Evolutionary conservation across 1,284 basidiomycete species (phyloP).

Genomic region (Ustilago cynodontis): DNA sequence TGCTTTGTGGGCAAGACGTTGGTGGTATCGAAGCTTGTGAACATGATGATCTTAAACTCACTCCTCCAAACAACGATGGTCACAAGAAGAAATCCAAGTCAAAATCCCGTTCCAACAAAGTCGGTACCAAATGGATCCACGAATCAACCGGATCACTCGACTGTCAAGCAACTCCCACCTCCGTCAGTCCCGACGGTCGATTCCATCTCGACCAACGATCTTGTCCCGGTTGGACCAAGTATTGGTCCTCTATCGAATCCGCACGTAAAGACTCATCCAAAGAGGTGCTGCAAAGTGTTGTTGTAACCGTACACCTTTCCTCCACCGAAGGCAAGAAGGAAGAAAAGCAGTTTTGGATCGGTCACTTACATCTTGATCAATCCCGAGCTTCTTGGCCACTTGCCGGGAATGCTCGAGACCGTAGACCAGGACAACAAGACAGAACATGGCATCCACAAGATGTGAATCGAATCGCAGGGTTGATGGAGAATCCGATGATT

Average conservation of each 20-base stretch:
- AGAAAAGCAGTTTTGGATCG: slow-evolving; percentile 56
- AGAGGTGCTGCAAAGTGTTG: slow-evolving; percentile 43
- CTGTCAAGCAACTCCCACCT: slow-evolving; percentile 23
- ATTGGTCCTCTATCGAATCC: slow-evolving; percentile 28
- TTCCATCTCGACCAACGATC: slow-evolving; percentile 37
- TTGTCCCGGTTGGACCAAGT: slow-evolving; percentile 45
- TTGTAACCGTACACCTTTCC: slow-evolving; percentile 32
- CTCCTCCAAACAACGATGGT: background rate
- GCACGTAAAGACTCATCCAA: slow-evolving; percentile 8
- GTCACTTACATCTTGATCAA: slow-evolving; percentile 40
- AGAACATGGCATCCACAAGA: slow-evolving; percentile 43
- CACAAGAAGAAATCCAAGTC: background rate
- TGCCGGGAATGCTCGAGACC: slow-evolving; percentile 41
- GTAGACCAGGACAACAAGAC: slow-evolving; percentile 34
- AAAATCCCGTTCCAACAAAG: slow-evolving; percentile 2
- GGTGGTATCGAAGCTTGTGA: slow-evolving; percentile 56
- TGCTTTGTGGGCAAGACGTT: slow-evolving; percentile 32
- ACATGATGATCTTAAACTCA: slow-evolving; percentile 34
- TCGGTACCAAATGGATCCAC: slow-evolving; percentile 6
- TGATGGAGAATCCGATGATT: slow-evolving; percentile 58
- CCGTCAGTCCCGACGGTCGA: slow-evolving; percentile 37
- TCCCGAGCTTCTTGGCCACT: slow-evolving; percentile 58
- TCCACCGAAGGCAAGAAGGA: slow-evolving; percentile 1
- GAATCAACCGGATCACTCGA: slow-evolving; percentile 10
- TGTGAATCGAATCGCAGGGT: slow-evolving; percentile 54